A percentile compares a stretch with the other conserved stretches of the same genome.
phyloP scores from a whole-genome alignment of 2,329 filamentous ascomycete species.

The Colletotrichum agaves region DNA sequence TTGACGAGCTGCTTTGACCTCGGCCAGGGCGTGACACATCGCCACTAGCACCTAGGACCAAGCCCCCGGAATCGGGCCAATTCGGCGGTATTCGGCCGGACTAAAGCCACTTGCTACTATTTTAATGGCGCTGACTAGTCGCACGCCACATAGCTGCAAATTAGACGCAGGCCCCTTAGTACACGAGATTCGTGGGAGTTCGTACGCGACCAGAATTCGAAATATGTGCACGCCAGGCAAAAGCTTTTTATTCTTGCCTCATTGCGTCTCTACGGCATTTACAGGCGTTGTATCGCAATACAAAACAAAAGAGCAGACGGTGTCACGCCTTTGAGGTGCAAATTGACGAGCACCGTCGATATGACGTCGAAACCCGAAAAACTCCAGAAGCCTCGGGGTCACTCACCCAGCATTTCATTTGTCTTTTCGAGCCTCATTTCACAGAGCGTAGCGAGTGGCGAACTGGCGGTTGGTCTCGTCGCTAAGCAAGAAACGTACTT shows the following conservation, averaged over 20 bases:
- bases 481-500: slow-evolving; percentile 32
- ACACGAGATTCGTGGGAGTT: slow-evolving; percentile 2
- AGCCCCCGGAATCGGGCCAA: slow-evolving; percentile 16
- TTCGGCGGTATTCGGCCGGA: slow-evolving; percentile 25
- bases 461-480: slow-evolving; percentile 25
- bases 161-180: not conserved
- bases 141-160: not conserved
- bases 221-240: slow-evolving; percentile 3
- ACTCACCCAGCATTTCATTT: slow-evolving; percentile 36
- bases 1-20: slow-evolving; percentile 77
- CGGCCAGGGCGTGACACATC: slow-evolving; percentile 20
- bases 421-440: slow-evolving; percentile 32
- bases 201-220: not conserved
- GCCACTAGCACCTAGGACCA: slow-evolving; percentile 26
- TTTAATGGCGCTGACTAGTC: slow-evolving; percentile 15
- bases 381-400: slow-evolving; percentile 11
- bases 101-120: slow-evolving; percentile 16
- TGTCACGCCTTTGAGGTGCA: not conserved
- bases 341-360: not conserved
- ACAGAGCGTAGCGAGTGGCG: slow-evolving; percentile 31
- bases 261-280: slow-evolving; percentile 10
- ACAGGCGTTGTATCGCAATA: not conserved
- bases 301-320: not conserved
- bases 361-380: slow-evolving; percentile 2
- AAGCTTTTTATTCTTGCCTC: not conserved